A percentile compares a stretch with the other conserved stretches of the same genome.
Evolutionary conservation across 1,284 basidiomycete species (phyloP).

Genomic region (Ustilago cynodontis): DNA sequence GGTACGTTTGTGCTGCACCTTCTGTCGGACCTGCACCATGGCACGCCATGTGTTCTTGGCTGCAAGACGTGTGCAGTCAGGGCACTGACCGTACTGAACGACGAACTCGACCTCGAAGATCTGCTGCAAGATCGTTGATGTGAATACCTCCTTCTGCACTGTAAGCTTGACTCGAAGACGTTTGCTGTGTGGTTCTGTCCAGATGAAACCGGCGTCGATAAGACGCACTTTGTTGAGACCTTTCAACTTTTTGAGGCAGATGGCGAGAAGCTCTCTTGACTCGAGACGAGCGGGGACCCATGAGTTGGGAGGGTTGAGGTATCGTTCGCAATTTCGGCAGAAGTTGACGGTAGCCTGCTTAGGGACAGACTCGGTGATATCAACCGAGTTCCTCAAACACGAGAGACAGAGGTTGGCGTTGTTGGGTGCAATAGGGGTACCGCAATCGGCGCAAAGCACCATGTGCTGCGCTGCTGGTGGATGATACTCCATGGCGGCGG

Average conservation of each 20-base stretch:
- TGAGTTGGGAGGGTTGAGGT: slow-evolving; percentile 87
- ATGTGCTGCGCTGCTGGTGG: slow-evolving; percentile 64
- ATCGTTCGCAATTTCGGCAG: slow-evolving; percentile 95
- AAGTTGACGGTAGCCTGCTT: slow-evolving; percentile 96
- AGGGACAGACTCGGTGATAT: slow-evolving; percentile 97
- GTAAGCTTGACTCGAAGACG: slow-evolving; percentile 92
- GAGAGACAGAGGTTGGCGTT: slow-evolving; percentile 95
- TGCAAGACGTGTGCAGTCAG: slow-evolving; percentile 90
- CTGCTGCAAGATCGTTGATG: slow-evolving; percentile 95
- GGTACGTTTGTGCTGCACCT: slow-evolving; percentile 88
- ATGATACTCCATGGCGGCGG: slow-evolving; percentile 59
- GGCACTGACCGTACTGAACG: slow-evolving; percentile 95
- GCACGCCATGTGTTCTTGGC: slow-evolving; percentile 99
- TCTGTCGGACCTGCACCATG: slow-evolving; percentile 95
- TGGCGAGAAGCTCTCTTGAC: slow-evolving; percentile 86
- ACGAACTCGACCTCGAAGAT: slow-evolving; percentile 96
- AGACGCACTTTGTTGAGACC: slow-evolving; percentile 92
- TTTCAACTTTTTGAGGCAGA: slow-evolving; percentile 87
- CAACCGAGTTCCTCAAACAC: slow-evolving; percentile 89
- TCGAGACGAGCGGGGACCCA: slow-evolving; percentile 91
- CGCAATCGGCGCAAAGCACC: slow-evolving; percentile 73
- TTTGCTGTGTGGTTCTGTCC: slow-evolving; percentile 98
- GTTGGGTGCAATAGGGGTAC: slow-evolving; percentile 93
- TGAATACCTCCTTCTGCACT: slow-evolving; percentile 97
- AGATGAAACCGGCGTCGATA: slow-evolving; percentile 97